phyloP scores from a whole-genome alignment of 2,329 filamentous ascomycete species.

The Dothideomycetes sp. region DNA sequence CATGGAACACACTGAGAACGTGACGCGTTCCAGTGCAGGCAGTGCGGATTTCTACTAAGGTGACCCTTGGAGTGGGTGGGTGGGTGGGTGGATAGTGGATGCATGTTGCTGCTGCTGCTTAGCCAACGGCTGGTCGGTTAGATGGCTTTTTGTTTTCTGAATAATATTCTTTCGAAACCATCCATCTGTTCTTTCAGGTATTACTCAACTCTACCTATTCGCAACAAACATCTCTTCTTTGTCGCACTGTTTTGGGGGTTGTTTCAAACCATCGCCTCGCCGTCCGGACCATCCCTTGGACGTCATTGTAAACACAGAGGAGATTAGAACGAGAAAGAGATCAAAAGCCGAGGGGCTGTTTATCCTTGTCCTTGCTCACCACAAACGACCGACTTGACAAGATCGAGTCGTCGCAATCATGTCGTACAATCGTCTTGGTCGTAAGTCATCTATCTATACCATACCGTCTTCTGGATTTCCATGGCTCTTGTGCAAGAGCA shows the following conservation, averaged over 20 bases:
- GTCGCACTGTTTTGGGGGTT: background rate
- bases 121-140: too few species aligned
- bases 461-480: background rate
- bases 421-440: slow-evolving; percentile 68
- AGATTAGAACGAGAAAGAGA: background rate
- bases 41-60: slow-evolving; percentile 5
- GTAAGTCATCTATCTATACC: slow-evolving; percentile 29
- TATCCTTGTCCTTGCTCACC: background rate
- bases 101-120: slow-evolving; percentile 6
- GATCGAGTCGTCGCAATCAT: slow-evolving; percentile 32
- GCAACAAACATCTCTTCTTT: slow-evolving; percentile 2
- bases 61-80: background rate
- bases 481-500: background rate
- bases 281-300: background rate
- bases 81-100: background rate
- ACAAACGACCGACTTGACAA: background rate
- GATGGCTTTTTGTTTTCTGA: too few species aligned
- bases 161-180: slow-evolving; percentile 9
- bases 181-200: too few species aligned
- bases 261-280: background rate
- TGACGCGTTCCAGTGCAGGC: slow-evolving; percentile 8
- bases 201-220: too few species aligned
- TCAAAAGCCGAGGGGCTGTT: background rate
- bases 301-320: background rate
- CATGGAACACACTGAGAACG: slow-evolving; percentile 1